Evolutionary conservation across 805 yeast species (phyloP), one percentile per base, ranked within the genome.

Genomic region (Candida schatavii): DNA sequence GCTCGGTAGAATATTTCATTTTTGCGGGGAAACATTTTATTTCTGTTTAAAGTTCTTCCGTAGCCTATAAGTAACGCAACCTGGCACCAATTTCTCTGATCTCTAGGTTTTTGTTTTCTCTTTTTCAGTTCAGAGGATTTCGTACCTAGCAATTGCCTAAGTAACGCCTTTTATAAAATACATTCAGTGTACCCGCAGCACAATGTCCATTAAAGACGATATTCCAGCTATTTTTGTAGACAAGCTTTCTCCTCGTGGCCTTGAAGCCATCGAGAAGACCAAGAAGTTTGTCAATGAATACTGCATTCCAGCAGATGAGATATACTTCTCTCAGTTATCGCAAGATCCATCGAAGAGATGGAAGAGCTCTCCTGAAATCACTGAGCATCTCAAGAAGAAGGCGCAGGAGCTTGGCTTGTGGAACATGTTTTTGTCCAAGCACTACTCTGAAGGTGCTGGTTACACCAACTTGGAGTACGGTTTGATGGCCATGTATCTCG

Each of bases 401-500:
- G 84, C 85, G 5, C 64, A 62, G 44, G 62, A 63, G 37, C 60
- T 71, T 43, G 83, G 83, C 0, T 62, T 81, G 14, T 80, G 84
- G 85, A 81, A 80, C 56, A 56, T 81, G 66, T 80, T 80, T 48
- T 57, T 78, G 48, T 72, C 78, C 27, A 65, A 68, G 34, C 71
- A 54, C 53, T 77, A 70, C 52, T 44, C 57, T 17, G 73, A 77
- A 44, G 79, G 82, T 22, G 78, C 83, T 2, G 83, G 82, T 4
- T 80, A 55, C 57, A 66, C 83, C 37, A 80, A 80, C 55, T 58
- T 80, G 48, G 86, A 81, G 52, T 81, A 81, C 51, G 86, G 82
- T 0, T 56, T 81, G 40, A 78, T 81, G 84, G 83, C 83, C 1
- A 76, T 73, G 54, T 76, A 77, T 53, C 64, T 80, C 54, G 87